Evolutionary conservation across 352 stramenopile genomes (phyloP).

Genomic region (Pythium vanterpoolii): DNA sequence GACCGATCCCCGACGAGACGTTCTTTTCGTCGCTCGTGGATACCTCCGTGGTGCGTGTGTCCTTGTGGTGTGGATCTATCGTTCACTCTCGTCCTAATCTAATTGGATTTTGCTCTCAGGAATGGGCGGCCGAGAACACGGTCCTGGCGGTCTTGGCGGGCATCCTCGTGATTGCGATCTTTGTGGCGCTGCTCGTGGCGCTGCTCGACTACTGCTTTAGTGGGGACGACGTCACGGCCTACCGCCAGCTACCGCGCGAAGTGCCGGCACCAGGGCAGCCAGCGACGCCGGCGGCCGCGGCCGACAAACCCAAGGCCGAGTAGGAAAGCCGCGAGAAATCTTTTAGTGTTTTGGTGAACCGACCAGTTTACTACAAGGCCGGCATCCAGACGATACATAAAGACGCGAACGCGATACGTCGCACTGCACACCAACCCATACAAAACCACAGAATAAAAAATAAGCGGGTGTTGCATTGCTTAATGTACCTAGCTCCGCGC

Average conservation of each 20-base stretch:
- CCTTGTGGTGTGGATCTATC: background rate
- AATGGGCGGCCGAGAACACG: slow-evolving; percentile 37
- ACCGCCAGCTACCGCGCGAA: slow-evolving; percentile 40
- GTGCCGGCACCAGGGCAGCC: slow-evolving; percentile 22
- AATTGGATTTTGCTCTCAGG: slow-evolving; percentile 3
- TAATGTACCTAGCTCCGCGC: background rate
- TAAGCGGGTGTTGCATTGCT: background rate
- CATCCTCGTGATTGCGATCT: slow-evolving; percentile 35
- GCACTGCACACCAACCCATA: background rate
- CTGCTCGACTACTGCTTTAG: slow-evolving; percentile 38
- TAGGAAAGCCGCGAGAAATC: background rate
- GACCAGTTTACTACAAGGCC: background rate
- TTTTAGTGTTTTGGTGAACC: background rate
- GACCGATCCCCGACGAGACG: slow-evolving; percentile 32
- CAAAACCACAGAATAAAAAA: background rate
- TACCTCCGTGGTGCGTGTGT: slow-evolving; percentile 12
- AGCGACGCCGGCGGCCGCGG: slow-evolving; percentile 12
- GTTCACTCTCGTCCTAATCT: background rate
- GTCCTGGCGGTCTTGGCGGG: slow-evolving; percentile 29
- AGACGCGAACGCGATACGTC: too few species aligned
- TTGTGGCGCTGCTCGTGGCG: slow-evolving; percentile 35
- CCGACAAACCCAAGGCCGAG: slow-evolving; percentile 25
- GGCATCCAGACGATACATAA: background rate
- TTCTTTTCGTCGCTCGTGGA: slow-evolving; percentile 26
- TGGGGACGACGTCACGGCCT: slow-evolving; percentile 40